Percentiles rank a stretch among this genome's conserved stretches.
Evolutionary conservation across 108 stramenopile genomes (phyloP).

Genomic region (Skeletonema marinoi): DNA sequence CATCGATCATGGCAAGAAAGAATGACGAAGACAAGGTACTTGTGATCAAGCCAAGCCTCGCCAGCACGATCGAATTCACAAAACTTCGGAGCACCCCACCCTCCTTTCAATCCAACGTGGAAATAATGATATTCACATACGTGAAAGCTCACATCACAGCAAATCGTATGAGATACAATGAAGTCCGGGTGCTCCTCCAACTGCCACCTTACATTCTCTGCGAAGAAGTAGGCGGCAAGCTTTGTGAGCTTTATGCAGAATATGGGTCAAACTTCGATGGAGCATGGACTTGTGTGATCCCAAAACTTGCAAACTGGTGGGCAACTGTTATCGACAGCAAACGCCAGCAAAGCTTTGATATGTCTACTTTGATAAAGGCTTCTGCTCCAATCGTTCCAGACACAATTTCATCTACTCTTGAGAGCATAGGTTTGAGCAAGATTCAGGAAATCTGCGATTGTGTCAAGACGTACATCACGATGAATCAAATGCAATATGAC

Average conservation of each 20-base stretch:
- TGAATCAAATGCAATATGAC: background rate
- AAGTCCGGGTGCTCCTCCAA: background rate
- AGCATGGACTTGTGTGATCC: background rate
- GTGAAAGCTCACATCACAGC: background rate
- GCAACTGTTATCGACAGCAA: background rate
- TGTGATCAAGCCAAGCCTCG: slow-evolving; percentile 41
- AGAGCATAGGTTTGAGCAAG: background rate
- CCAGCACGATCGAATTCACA: background rate
- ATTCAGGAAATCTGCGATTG: background rate
- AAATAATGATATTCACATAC: background rate
- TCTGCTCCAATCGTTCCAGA: background rate
- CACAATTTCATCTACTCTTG: background rate
- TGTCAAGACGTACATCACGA: background rate
- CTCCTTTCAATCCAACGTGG: background rate
- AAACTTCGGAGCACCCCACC: background rate
- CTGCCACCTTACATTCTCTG: background rate
- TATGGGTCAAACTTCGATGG: background rate
- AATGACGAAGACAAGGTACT: slow-evolving; percentile 80
- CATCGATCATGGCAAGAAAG: slow-evolving; percentile 87
- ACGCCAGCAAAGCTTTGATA: background rate
- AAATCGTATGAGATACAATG: background rate
- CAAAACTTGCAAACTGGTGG: background rate
- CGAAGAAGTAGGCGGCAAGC: background rate
- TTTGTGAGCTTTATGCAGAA: background rate
- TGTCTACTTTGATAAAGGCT: background rate